Conservation (phyloP, 2,329 filamentous ascomycete species). For the Cryphonectria nitschkei region DNA sequence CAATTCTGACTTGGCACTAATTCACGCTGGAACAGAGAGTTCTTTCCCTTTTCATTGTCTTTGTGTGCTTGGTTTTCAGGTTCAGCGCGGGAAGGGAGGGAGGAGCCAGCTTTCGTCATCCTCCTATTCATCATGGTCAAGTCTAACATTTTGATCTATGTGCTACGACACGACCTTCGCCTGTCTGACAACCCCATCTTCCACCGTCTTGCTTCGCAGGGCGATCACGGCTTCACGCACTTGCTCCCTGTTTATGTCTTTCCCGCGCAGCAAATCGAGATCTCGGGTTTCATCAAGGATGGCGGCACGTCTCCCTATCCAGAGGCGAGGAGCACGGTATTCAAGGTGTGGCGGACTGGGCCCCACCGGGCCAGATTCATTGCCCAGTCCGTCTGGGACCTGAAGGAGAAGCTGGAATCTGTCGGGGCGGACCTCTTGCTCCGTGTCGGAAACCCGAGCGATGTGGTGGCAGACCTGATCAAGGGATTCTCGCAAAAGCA, state of each 20-base stretch:
- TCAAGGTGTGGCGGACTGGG: slow-evolving; percentile 73
- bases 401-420: slow-evolving; percentile 65
- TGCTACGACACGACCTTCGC: slow-evolving; percentile 74
- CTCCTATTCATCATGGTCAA: slow-evolving; percentile 33
- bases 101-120: background rate
- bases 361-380: slow-evolving; percentile 73
- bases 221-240: slow-evolving; percentile 64
- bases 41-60: background rate
- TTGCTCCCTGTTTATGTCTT: slow-evolving; percentile 74
- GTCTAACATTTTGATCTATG: slow-evolving; percentile 66
- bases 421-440: slow-evolving; percentile 65
- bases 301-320: slow-evolving; percentile 65
- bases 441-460: slow-evolving; percentile 63
- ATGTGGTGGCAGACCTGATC: slow-evolving; percentile 64
- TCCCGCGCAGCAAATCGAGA: slow-evolving; percentile 70
- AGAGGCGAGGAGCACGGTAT: slow-evolving; percentile 67
- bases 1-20: background rate
- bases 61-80: background rate
- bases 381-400: slow-evolving; percentile 72
- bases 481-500: slow-evolving; percentile 47
- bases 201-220: slow-evolving; percentile 54
- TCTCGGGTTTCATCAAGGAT: slow-evolving; percentile 70
- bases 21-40: background rate
- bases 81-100: background rate
- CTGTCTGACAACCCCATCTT: slow-evolving; percentile 76